Percentiles rank a stretch among this genome's conserved stretches.
These are phyloP conservation scores for Haematococcus lacustris DNA, from an alignment of 139 green algal genomes.

Conservation along the genomic window DNA sequence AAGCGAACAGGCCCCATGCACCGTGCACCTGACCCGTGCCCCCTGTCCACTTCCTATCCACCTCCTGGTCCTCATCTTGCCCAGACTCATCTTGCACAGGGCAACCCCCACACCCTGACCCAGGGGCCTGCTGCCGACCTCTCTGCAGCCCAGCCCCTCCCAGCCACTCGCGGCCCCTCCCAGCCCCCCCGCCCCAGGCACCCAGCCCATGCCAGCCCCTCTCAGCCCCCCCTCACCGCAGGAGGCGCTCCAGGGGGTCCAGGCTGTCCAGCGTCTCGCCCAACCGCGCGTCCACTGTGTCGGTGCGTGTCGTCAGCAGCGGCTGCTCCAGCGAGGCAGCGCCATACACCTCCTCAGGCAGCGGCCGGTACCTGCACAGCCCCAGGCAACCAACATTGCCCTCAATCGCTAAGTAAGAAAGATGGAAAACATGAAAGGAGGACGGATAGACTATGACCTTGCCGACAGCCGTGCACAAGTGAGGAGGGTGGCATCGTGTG, in stretches of 20 bases:
- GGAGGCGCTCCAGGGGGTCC: conserved; percentile 58
- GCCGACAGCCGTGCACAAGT: too few species aligned
- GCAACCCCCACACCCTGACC: background rate
- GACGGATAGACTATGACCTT: too few species aligned
- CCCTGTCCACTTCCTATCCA: background rate
- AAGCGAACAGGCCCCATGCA: too few species aligned
- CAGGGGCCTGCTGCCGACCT: background rate
- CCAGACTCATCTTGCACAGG: background rate
- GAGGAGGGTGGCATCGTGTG: too few species aligned
- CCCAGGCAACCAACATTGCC: too few species aligned
- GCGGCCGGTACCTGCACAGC: conserved; percentile 49
- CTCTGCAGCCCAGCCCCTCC: background rate
- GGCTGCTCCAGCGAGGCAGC: conserved; percentile 33
- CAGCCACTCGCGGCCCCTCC: background rate
- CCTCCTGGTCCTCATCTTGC: background rate
- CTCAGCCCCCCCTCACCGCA: conserved; percentile 46
- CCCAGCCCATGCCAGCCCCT: background rate
- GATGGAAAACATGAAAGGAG: too few species aligned
- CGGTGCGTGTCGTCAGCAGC: conserved; percentile 55
- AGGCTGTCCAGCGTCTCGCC: conserved; percentile 55
- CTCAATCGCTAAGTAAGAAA: too few species aligned
- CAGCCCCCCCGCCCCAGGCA: background rate
- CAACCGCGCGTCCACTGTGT: conserved; percentile 33
- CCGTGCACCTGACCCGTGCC: too few species aligned
- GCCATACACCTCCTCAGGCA: conserved; percentile 53